These are phyloP conservation scores for Sordaria brevicollis DNA, from an alignment of 495 filamentous ascomycete genomes.

Conservation along the genomic window DNA sequence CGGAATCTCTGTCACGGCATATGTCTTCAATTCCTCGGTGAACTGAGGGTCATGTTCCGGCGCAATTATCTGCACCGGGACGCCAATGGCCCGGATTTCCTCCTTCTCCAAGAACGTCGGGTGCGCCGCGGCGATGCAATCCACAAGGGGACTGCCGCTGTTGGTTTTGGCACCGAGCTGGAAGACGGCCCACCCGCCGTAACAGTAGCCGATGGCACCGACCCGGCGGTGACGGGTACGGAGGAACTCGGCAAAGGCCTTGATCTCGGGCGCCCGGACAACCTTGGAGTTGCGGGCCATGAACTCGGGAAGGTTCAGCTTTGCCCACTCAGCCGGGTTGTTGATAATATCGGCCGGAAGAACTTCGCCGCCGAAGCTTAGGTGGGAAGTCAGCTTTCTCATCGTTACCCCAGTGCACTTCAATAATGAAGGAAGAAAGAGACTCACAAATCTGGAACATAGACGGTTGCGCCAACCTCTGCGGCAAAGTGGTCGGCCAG, in stretches of 20 bases:
- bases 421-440: too few relatives aligned
- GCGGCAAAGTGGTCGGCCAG: conserved; percentile 44
- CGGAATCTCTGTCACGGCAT: conserved; percentile 29
- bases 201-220: conserved; percentile 43
- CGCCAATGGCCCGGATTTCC: conserved; percentile 33
- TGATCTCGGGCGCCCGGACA: background rate
- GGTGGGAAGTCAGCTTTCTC: background rate
- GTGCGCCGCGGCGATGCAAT: conserved; percentile 38
- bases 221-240: conserved; percentile 8
- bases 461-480: conserved; percentile 39
- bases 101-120: conserved; percentile 30
- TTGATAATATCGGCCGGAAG: background rate
- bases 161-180: conserved; percentile 29
- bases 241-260: background rate
- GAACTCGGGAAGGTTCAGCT: background rate
- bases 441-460: conserved; percentile 44
- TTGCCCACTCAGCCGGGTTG: background rate
- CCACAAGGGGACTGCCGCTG: conserved; percentile 21
- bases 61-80: conserved; percentile 42
- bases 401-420: too few relatives aligned
- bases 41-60: conserved; percentile 36
- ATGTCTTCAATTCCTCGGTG: conserved; percentile 35
- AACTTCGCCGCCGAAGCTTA: background rate
- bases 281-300: background rate
- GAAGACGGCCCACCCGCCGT: conserved; percentile 39